Conservation (phyloP, 2,329 filamentous ascomycete genomes). For the Stagonosporopsis chrysanthemi region DNA sequence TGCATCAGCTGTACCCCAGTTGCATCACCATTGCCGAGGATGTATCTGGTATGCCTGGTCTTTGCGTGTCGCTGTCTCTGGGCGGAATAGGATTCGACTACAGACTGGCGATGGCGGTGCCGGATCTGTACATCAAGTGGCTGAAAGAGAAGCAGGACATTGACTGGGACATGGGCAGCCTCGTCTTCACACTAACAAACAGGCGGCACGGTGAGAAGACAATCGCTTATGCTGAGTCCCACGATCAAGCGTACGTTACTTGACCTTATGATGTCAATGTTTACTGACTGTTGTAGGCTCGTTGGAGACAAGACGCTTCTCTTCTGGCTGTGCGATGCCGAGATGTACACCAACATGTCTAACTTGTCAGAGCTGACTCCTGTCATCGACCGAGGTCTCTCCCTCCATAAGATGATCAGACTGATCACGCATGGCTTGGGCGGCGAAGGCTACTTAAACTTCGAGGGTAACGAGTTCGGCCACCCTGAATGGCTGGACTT, state of each 20-base stretch:
- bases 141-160: conserved; percentile 91
- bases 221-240: conserved; percentile 95
- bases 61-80: conserved; percentile 83
- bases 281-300: conserved; percentile 62
- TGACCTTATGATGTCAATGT: no score
- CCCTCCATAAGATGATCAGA: conserved; percentile 96
- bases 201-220: conserved; percentile 96
- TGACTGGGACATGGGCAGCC: conserved; percentile 87
- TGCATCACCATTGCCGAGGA: conserved; percentile 94
- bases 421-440: conserved; percentile 90
- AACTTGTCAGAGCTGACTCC: conserved; percentile 81
- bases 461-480: conserved; percentile 98
- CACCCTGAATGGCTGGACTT: conserved; percentile 99
- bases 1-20: conserved; percentile 87
- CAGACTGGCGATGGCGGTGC: conserved; percentile 94
- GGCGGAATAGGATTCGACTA: conserved; percentile 98
- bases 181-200: conserved; percentile 89
- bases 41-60: conserved; percentile 97
- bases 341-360: conserved; percentile 99
- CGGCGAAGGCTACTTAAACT: conserved; percentile 97
- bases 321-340: conserved; percentile 97
- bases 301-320: conserved; percentile 97
- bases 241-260: conserved; percentile 88
- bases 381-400: conserved; percentile 87
- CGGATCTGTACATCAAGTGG: conserved; percentile 99